phyloP scores from a whole-genome alignment of 495 filamentous ascomycete genomes.

The Penicillium crystallinum region DNA sequence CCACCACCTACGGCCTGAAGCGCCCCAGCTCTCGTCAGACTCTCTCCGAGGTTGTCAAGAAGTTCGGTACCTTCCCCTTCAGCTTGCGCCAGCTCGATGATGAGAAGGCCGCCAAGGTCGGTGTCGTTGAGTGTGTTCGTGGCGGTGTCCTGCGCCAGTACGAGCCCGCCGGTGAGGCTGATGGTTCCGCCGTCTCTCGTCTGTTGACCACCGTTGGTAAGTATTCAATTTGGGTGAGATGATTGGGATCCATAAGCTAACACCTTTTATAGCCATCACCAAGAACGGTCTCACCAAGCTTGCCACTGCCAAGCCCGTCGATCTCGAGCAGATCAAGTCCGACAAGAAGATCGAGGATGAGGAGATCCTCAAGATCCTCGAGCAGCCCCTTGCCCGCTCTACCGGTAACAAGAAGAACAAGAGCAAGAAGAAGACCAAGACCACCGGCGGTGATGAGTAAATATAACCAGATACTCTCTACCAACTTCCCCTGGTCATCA shows the following conservation, averaged over 20 bases:
- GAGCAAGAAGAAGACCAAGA: constrained; percentile 84
- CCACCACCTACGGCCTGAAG: constrained; percentile 85
- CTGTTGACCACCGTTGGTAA: constrained; percentile 88
- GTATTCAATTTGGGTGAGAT: constrained; percentile 18
- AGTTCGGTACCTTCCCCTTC: constrained; percentile 97
- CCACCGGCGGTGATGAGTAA: constrained; percentile 60
- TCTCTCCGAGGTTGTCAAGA: constrained; percentile 88
- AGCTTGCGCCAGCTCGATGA: constrained; percentile 94
- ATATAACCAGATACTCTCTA: constrained; percentile 10
- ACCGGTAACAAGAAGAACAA: constrained; percentile 70
- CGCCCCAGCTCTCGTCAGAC: constrained; percentile 85
- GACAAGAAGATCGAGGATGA: constrained; percentile 98
- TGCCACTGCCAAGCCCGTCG: constrained; percentile 63
- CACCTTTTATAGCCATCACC: constrained; percentile 67
- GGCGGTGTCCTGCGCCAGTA: constrained; percentile 87
- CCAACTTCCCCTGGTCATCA: neutral
- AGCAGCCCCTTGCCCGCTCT: constrained; percentile 72
- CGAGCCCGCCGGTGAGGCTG: constrained; percentile 91
- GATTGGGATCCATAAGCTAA: constrained; percentile 12
- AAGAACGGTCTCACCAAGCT: constrained; percentile 93
- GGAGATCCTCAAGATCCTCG: constrained; percentile 88
- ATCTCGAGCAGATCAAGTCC: constrained; percentile 75
- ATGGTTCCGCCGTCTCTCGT: constrained; percentile 73
- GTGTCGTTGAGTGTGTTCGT: constrained; percentile 91
- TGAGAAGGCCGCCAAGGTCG: constrained; percentile 92